A percentile compares a stretch with the other conserved stretches of the same genome.
Conservation (phyloP, 176 grass and related monocot species). For the Carex scoparia region DNA sequence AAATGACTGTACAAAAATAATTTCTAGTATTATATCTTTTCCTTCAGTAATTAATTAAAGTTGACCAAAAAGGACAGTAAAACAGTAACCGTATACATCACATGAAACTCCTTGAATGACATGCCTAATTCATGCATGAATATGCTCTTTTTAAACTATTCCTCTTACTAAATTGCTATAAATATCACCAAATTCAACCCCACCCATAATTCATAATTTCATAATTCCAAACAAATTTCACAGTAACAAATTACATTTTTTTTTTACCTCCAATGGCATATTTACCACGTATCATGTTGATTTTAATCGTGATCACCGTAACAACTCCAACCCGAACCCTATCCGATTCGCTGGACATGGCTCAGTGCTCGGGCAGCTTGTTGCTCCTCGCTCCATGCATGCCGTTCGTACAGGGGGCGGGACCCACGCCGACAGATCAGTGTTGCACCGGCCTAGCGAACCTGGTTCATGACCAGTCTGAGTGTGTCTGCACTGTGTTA, state of each 20-base stretch:
- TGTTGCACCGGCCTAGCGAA: conserved; percentile 66
- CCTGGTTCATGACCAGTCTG: conserved; percentile 55
- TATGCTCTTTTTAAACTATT: not conserved
- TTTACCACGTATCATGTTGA: conserved; percentile 10
- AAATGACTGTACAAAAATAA: not conserved
- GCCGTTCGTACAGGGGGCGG: conserved; percentile 35
- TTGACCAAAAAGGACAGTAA: conserved; percentile 12
- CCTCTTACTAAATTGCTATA: not conserved
- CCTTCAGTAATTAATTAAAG: not conserved
- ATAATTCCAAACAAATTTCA: not conserved
- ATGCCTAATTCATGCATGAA: conserved; percentile 12
- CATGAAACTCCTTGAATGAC: not conserved
- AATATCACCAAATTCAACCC: not conserved
- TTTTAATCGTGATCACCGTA: not conserved
- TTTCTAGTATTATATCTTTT: not conserved
- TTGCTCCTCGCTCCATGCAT: conserved; percentile 58
- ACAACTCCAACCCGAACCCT: conserved; percentile 14
- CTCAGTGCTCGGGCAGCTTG: conserved; percentile 38
- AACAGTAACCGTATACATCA: conserved; percentile 11
- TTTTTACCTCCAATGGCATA: not conserved
- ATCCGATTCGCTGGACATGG: not conserved
- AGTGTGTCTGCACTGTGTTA: conserved; percentile 65
- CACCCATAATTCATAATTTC: not conserved
- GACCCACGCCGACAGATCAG: conserved; percentile 35
- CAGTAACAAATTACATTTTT: not conserved